Evolutionary conservation across 305 asterid species (phyloP).

Genomic region (Plantago coronopus): DNA sequence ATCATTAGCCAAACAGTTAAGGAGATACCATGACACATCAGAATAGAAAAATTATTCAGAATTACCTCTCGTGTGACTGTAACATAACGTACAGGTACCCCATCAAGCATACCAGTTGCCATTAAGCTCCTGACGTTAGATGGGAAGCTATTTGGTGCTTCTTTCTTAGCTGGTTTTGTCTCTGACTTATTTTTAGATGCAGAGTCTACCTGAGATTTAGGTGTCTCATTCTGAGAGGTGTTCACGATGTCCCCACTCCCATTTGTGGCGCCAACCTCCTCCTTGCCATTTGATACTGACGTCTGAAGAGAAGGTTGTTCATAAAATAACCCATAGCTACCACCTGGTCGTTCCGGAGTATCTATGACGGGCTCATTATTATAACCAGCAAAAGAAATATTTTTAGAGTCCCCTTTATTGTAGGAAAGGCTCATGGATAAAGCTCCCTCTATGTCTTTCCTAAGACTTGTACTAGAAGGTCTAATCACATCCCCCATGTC

Average conservation of each 20-base stretch:
- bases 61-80: constrained; percentile 75
- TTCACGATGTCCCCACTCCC: constrained; percentile 24
- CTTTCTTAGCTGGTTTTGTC: constrained; percentile 61
- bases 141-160: constrained; percentile 92
- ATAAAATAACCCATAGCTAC: constrained; percentile 53
- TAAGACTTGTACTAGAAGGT: constrained; percentile 27
- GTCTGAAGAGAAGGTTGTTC: constrained; percentile 59
- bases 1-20: not conserved
- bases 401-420: constrained; percentile 45
- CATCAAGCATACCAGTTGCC: constrained; percentile 92
- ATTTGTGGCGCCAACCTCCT: constrained; percentile 39
- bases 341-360: constrained; percentile 52
- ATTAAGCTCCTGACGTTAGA: constrained; percentile 92
- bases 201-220: constrained; percentile 46
- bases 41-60: constrained; percentile 7
- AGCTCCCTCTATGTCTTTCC: constrained; percentile 40
- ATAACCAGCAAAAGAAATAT: constrained; percentile 60
- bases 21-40: constrained; percentile 6
- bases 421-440: constrained; percentile 41
- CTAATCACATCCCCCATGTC: constrained; percentile 31
- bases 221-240: constrained; percentile 35
- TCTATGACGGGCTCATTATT: constrained; percentile 63
- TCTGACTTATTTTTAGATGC: constrained; percentile 50
- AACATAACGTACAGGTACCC: constrained; percentile 79
- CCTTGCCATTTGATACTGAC: constrained; percentile 40